Conservation (phyloP, 2,329 filamentous ascomycete species). For the Ceratocystis huliohia region DNA sequence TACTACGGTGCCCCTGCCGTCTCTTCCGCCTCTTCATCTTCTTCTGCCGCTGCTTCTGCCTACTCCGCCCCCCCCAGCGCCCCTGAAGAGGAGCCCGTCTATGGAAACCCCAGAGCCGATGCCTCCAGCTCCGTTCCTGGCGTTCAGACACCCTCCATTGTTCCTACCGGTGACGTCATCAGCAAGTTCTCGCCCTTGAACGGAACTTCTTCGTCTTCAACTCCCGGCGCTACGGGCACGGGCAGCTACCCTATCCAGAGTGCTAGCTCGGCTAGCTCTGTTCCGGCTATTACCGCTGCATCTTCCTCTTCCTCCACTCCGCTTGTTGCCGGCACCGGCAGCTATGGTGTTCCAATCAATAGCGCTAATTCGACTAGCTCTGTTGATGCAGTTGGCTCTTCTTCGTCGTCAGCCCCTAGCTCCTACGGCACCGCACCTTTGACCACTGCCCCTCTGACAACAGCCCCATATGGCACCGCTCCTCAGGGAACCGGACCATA, state of each 20-base stretch:
- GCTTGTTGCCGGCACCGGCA: slow-evolving; percentile 23
- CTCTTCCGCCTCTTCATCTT: not conserved
- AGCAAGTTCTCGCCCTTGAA: not conserved
- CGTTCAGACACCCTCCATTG: not conserved
- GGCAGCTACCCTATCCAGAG: not conserved
- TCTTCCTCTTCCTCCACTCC: slow-evolving; percentile 30
- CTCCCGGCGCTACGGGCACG: not conserved
- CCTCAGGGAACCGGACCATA: not conserved
- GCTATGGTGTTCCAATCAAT: slow-evolving; percentile 1
- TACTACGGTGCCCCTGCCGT: not conserved
- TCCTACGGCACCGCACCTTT: slow-evolving; percentile 21
- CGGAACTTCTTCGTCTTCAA: slow-evolving; percentile 3
- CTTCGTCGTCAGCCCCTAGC: slow-evolving; percentile 29
- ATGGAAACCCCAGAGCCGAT: slow-evolving; percentile 1
- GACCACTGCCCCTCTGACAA: not conserved
- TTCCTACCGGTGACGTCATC: not conserved
- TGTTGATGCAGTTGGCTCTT: slow-evolving; percentile 6
- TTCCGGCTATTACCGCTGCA: not conserved
- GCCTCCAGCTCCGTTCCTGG: slow-evolving; percentile 1
- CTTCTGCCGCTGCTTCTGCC: not conserved
- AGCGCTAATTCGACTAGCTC: slow-evolving; percentile 6
- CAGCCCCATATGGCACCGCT: not conserved
- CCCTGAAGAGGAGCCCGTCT: not conserved
- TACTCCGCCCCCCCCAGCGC: not conserved
- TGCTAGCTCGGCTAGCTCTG: not conserved